Conservation (phyloP, 1,284 basidiomycete species). For the Ceratobasidium papillatum region DNA sequence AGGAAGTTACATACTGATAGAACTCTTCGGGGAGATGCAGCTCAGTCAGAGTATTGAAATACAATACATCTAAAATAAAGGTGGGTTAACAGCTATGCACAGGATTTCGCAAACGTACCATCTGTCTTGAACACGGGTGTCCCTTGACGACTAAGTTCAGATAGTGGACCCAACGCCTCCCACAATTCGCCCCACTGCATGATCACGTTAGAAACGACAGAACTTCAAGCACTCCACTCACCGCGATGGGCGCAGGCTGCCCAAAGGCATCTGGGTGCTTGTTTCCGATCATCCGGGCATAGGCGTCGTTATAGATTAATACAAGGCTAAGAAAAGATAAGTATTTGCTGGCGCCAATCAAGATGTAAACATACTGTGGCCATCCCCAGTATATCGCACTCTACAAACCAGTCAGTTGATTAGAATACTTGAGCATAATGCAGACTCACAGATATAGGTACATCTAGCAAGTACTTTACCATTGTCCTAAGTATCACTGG, state of each 20-base stretch:
- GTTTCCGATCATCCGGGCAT: constrained; percentile 38
- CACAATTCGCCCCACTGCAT: constrained; percentile 39
- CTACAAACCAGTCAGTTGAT: neutral
- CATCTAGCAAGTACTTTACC: constrained; percentile 32
- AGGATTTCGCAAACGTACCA: constrained; percentile 1
- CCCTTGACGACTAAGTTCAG: constrained; percentile 28
- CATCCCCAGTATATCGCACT: constrained; percentile 42
- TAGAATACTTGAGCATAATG: neutral
- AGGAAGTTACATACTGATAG: constrained; percentile 28
- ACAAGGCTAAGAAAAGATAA: constrained; percentile 12
- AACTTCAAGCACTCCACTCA: neutral
- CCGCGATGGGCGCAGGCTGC: constrained; percentile 23
- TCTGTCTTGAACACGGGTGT: constrained; percentile 39
- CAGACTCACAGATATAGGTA: constrained; percentile 36
- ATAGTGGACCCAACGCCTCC: constrained; percentile 24
- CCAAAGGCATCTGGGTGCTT: constrained; percentile 43
- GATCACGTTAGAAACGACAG: neutral
- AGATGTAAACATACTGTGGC: constrained; percentile 19
- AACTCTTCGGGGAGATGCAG: constrained; percentile 41
- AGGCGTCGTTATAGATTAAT: constrained; percentile 44
- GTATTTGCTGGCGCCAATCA: neutral
- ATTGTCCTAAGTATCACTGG: constrained; percentile 39
- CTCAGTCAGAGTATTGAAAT: constrained; percentile 41
- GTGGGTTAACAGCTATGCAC: neutral
- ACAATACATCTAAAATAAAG: constrained; percentile 35